Evolutionary conservation across 352 stramenopile species (phyloP).

Genomic region (Phytopythium litorale): DNA sequence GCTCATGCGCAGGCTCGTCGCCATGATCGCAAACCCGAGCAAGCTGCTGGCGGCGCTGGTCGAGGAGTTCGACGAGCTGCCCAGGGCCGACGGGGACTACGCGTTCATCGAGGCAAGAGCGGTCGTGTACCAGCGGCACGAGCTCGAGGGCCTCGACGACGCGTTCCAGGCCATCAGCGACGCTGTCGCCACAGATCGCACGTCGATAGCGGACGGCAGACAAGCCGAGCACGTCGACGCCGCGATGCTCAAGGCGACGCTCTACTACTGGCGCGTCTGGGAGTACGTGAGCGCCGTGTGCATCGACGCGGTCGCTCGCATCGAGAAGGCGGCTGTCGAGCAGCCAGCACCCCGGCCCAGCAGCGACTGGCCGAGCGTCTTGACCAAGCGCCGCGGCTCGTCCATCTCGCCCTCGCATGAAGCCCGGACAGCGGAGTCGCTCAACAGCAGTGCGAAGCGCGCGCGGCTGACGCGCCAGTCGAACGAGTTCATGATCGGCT

Average conservation of each 20-base stretch:
- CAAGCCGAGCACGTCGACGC: neutral
- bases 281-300: conserved; percentile 35
- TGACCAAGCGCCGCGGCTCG: conserved; percentile 23
- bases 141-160: conserved; percentile 23
- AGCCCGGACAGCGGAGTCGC: conserved; percentile 24
- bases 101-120: conserved; percentile 30
- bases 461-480: conserved; percentile 61
- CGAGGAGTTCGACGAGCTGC: conserved; percentile 11
- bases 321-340: conserved; percentile 27
- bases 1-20: conserved; percentile 41
- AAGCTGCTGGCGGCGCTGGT: conserved; percentile 48
- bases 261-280: conserved; percentile 63
- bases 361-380: conserved; percentile 5
- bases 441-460: conserved; percentile 27
- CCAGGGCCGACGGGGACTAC: conserved; percentile 8
- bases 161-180: conserved; percentile 29
- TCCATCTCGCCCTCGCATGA: conserved; percentile 31
- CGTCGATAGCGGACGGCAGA: neutral
- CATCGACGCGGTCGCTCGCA: conserved; percentile 30
- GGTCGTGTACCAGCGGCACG: conserved; percentile 24
- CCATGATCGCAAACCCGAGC: conserved; percentile 40
- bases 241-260: conserved; percentile 49
- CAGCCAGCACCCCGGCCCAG: neutral
- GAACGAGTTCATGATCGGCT: conserved; percentile 84
- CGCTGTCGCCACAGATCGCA: conserved; percentile 8